Conservation (phyloP, 495 filamentous ascomycete species). For the Neurospora sp. region DNA sequence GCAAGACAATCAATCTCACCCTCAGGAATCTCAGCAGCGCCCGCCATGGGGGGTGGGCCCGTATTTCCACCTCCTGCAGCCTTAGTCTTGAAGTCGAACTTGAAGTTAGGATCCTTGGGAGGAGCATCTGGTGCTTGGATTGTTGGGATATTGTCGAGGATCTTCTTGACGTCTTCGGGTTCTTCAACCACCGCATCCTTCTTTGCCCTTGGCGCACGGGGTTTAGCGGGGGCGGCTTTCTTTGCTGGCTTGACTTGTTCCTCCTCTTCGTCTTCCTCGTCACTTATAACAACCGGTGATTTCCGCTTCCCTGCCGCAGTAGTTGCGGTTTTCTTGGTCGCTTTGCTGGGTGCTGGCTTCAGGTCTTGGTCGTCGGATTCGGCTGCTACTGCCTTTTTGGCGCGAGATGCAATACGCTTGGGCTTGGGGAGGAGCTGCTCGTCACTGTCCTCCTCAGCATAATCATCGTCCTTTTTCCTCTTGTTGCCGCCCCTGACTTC, state of each 20-base stretch:
- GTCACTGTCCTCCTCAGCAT: slow-evolving; percentile 51
- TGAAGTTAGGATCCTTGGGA: slow-evolving; percentile 47
- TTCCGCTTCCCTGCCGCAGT: slow-evolving; percentile 35
- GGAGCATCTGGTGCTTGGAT: slow-evolving; percentile 77
- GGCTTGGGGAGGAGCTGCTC: slow-evolving; percentile 44
- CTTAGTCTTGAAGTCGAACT: slow-evolving; percentile 57
- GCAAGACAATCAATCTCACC: slow-evolving; percentile 86
- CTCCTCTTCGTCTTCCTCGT: slow-evolving; percentile 37
- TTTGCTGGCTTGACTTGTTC: slow-evolving; percentile 37
- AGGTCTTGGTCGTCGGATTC: slow-evolving; percentile 35
- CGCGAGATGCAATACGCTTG: slow-evolving; percentile 34
- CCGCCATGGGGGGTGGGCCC: slow-evolving; percentile 50
- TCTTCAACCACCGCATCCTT: slow-evolving; percentile 47
- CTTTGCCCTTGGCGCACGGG: slow-evolving; percentile 46
- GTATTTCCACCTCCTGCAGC: slow-evolving; percentile 43
- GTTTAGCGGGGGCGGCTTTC: slow-evolving; percentile 54
- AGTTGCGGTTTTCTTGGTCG: slow-evolving; percentile 31
- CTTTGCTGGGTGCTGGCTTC: slow-evolving; percentile 18
- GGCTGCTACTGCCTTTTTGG: slow-evolving; percentile 26
- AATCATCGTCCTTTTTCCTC: slow-evolving; percentile 60
- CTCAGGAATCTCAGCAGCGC: slow-evolving; percentile 60
- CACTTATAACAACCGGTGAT: slow-evolving; percentile 22
- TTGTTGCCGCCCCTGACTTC: slow-evolving; percentile 49
- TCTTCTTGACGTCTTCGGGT: slow-evolving; percentile 63
- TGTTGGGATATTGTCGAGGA: slow-evolving; percentile 78